Conservation (phyloP, 345 rosid species). For the Hypericum androsaemum region DNA sequence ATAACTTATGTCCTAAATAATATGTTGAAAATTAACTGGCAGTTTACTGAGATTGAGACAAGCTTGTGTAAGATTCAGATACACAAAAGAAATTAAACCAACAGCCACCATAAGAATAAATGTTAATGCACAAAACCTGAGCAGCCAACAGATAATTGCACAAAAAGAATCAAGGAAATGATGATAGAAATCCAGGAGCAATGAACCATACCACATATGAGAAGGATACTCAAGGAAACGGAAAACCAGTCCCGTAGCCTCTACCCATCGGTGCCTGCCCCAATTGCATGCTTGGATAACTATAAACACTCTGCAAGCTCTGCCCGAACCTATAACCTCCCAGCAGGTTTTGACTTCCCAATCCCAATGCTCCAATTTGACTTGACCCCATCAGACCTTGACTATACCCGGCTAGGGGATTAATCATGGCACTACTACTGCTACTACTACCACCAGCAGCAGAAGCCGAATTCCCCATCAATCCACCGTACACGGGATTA, state of each 20-base stretch:
- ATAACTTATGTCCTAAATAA: too few relatives aligned
- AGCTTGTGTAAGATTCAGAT: too few relatives aligned
- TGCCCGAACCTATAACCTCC: conserved; percentile 29
- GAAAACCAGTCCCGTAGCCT: conserved; percentile 25
- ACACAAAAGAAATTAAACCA: too few relatives aligned
- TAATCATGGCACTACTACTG: conserved; percentile 14
- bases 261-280: conserved; percentile 21
- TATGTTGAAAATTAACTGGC: too few relatives aligned
- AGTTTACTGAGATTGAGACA: too few relatives aligned
- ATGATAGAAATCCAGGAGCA: not conserved
- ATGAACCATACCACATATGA: conserved; percentile 39
- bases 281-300: conserved; percentile 22
- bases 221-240: conserved; percentile 29
- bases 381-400: conserved; percentile 15
- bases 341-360: conserved; percentile 15
- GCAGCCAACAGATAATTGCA: conserved; percentile 28
- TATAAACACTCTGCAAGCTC: conserved; percentile 18
- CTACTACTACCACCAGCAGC: conserved; percentile 11
- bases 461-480: conserved; percentile 25
- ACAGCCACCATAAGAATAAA: too few relatives aligned
- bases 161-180: not conserved
- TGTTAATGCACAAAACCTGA: too few relatives aligned
- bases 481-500: conserved; percentile 40
- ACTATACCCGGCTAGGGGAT: conserved; percentile 31
- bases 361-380: conserved; percentile 26